Conservation (phyloP, 306 rosid species). For the Lupinus albus region DNA sequence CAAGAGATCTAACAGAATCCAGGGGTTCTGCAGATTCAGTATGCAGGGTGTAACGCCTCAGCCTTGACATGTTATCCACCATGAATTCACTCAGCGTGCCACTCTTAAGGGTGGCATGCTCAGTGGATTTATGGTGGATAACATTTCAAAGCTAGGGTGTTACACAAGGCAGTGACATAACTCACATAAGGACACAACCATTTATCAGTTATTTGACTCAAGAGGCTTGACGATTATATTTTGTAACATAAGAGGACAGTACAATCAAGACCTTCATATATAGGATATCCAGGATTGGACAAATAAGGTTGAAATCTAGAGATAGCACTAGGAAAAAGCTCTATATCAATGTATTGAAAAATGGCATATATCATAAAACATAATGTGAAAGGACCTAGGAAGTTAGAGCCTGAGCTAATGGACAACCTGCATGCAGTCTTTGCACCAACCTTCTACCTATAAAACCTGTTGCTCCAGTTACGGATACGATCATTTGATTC, state of each 20-base stretch:
- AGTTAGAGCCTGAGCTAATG: slow-evolving; percentile 33
- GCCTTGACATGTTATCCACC: too few species aligned
- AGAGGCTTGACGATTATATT: slow-evolving; percentile 28
- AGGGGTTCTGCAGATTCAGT: slow-evolving; percentile 20
- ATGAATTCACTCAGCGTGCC: too few species aligned
- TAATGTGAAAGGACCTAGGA: background rate
- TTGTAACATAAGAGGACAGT: slow-evolving; percentile 14
- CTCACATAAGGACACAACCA: slow-evolving; percentile 37
- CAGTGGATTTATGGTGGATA: too few species aligned
- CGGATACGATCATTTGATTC: slow-evolving; percentile 68
- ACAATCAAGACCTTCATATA: background rate
- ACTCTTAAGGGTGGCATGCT: too few species aligned
- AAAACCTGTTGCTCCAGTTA: slow-evolving; percentile 98
- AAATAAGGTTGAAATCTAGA: slow-evolving; percentile 6
- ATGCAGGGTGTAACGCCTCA: too few species aligned
- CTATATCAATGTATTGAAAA: background rate
- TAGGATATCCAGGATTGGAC: slow-evolving; percentile 13
- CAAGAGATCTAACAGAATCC: slow-evolving; percentile 34
- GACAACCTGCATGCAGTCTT: slow-evolving; percentile 79
- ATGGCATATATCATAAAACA: background rate
- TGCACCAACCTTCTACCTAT: slow-evolving; percentile 90
- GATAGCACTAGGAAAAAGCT: slow-evolving; percentile 27
- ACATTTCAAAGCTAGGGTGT: too few species aligned
- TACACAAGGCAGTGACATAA: too few species aligned
- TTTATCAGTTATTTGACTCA: slow-evolving; percentile 21